phyloP scores from a whole-genome alignment of 2,329 filamentous ascomycete genomes.

The Corinectria fuckeliana region DNA sequence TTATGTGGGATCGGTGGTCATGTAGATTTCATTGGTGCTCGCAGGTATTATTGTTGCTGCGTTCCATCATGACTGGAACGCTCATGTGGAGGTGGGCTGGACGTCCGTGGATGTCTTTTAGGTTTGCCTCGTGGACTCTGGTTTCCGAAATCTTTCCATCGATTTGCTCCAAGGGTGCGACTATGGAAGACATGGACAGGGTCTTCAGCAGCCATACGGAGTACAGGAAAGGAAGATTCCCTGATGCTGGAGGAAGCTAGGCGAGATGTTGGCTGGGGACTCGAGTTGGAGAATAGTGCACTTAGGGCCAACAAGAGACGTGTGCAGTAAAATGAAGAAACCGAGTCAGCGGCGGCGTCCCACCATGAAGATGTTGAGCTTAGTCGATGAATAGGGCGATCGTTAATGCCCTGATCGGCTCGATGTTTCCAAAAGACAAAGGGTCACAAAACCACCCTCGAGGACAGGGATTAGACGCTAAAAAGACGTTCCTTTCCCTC shows the following conservation, averaged over 20 bases:
- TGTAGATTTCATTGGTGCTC: slow-evolving; percentile 47
- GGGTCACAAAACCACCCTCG: too few relatives aligned
- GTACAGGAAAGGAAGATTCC: slow-evolving; percentile 39
- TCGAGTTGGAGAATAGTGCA: slow-evolving; percentile 23
- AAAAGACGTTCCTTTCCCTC: too few relatives aligned
- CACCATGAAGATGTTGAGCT: slow-evolving; percentile 28
- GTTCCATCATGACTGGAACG: slow-evolving; percentile 45
- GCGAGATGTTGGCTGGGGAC: slow-evolving; percentile 30
- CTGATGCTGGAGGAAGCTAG: slow-evolving; percentile 30
- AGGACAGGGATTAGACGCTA: too few relatives aligned
- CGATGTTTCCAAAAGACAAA: too few relatives aligned
- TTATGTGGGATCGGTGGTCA: slow-evolving; percentile 46
- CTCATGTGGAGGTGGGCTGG: slow-evolving; percentile 47
- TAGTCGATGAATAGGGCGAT: background rate
- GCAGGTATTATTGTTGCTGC: slow-evolving; percentile 50
- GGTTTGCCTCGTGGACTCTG: slow-evolving; percentile 57
- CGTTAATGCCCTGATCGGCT: background rate
- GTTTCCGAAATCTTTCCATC: slow-evolving; percentile 56
- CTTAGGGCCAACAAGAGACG: slow-evolving; percentile 31
- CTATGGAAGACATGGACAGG: slow-evolving; percentile 61
- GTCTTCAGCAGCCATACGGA: slow-evolving; percentile 53
- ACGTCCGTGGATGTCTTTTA: slow-evolving; percentile 45
- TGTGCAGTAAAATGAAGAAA: slow-evolving; percentile 24
- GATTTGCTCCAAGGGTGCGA: slow-evolving; percentile 53
- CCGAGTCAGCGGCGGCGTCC: slow-evolving; percentile 16